Base-by-base conservation (phyloP, 2,329 filamentous ascomycete genomes). In the Colletotrichum liaoningense region DNA sequence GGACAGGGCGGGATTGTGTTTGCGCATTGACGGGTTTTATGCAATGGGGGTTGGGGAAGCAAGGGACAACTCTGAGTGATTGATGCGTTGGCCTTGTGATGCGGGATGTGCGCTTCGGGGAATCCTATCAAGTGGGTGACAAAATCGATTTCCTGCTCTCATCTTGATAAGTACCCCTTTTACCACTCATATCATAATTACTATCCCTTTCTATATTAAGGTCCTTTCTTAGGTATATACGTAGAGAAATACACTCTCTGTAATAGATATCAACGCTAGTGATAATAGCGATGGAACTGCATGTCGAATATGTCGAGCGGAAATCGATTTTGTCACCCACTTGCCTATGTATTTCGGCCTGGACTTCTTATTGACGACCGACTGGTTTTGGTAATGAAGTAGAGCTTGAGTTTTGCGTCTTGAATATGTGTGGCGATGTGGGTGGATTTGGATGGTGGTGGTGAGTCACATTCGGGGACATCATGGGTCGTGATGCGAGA, bases 1-100 rank as follows among this genome's bases (percentile, higher is more conserved):
- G 16, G 24, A 24, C 2, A 24, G 24, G 24, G 12, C 33, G 33
- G 16, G 35, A 3, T 42, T 33, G 28, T 2, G 42, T n/a, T 52
- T 5, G 22, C n/a, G 56, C 65, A 67, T 67, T 67, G 65, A 67
- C 26, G 63, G 35, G 16, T n/a, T 28, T 62, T 26, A 67, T 67
- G 65, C 65, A 22, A 33, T 22, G 35, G 65, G 55, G 11, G 16
- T 46, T 8, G 42, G 42, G 38, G 16, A n/a, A 9, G 42, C 42
- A 46, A 46, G 42, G 42, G 42, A 7, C 2, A 5, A 46, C 16
- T n/a, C 4, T 9, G 42, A 46, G 8, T 9, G 19, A 9, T 7
- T 19, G 42, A 46, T n/a, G 42, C 42, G 42, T 46, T 46, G 42
- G 42, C 42, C 42, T 4, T 19, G 42, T n/a, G 42, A 19, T 3